Percentiles rank a stretch among this genome's conserved stretches.
These are phyloP conservation scores for Solanum sejunctum DNA, from an alignment of 257 asterid species.

Conservation along the genomic window DNA sequence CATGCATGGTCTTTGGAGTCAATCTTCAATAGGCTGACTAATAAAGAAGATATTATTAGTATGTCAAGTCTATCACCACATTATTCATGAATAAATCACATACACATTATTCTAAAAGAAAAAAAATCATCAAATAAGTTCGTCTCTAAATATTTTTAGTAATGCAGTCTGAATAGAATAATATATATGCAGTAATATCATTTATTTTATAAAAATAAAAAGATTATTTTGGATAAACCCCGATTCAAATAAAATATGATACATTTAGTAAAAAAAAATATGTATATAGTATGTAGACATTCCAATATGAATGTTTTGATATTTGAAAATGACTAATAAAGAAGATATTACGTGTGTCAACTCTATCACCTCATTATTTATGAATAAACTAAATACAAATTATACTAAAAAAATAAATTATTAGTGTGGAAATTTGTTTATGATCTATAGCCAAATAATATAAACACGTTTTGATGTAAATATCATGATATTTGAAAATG, in stretches of 20 bases:
- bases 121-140: neutral
- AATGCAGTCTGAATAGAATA: too few relatives aligned
- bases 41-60: neutral
- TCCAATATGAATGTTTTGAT: neutral
- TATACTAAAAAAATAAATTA: neutral
- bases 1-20: constrained; percentile 19
- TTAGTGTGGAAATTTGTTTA: too few relatives aligned
- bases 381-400: neutral
- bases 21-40: neutral
- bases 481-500: too few relatives aligned
- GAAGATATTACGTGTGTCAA: neutral
- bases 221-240: too few relatives aligned
- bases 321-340: neutral
- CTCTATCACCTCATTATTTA: neutral
- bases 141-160: too few relatives aligned
- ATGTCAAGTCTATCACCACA: neutral
- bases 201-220: too few relatives aligned
- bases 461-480: too few relatives aligned
- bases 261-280: too few relatives aligned
- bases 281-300: too few relatives aligned
- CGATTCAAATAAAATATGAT: too few relatives aligned
- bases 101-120: neutral
- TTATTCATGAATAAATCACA: neutral
- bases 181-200: rapidly evolving
- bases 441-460: too few relatives aligned